phyloP scores from a whole-genome alignment of 768 basidiomycete species.

The Tricholoma saponaceum region DNA sequence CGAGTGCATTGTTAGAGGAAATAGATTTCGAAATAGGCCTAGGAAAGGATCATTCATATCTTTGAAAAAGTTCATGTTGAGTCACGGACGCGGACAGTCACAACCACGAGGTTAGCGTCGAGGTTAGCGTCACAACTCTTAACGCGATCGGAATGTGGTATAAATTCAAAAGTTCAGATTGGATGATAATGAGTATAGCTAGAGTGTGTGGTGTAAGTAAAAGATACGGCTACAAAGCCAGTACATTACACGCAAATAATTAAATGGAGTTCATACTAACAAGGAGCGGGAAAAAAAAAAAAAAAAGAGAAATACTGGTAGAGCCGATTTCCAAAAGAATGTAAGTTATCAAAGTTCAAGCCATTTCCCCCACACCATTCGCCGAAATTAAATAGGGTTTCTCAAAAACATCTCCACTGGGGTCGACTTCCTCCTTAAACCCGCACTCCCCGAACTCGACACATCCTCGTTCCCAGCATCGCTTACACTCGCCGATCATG shows the following conservation, averaged over 20 bases:
- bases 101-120: no score
- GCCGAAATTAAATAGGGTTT: constrained; percentile 1
- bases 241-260: no score
- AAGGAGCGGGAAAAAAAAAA: neutral
- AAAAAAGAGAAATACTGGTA: neutral
- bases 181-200: constrained; percentile 2
- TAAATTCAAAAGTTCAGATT: neutral
- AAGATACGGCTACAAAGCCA: neutral
- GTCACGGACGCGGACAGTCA: no score
- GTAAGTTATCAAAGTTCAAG: neutral
- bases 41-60: no score
- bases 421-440: constrained; percentile 61
- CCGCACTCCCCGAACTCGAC: constrained; percentile 38
- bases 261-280: no score
- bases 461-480: constrained; percentile 37
- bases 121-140: neutral
- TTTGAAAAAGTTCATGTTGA: no score
- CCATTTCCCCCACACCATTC: neutral
- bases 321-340: neutral
- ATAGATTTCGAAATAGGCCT: no score
- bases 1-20: no score
- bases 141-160: no score
- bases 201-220: neutral
- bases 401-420: constrained; percentile 54
- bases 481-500: constrained; percentile 29